Base-by-base conservation (phyloP, 768 basidiomycete species). In the Hygrophorus pudorinus region DNA sequence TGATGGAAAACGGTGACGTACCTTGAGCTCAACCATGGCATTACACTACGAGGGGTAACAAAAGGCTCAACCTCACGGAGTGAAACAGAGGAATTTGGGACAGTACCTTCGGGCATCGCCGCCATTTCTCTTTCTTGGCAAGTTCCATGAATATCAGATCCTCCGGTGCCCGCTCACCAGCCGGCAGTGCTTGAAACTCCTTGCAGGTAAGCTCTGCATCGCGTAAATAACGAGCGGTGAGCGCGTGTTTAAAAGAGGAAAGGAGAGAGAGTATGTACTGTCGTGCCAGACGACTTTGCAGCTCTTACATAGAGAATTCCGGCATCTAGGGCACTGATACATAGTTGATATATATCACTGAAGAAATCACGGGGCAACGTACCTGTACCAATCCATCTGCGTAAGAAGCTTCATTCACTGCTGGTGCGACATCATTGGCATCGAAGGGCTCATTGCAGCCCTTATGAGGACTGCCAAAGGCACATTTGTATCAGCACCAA, bases 1-100 rank as follows among this genome's bases (percentile, higher is more conserved):
- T 11, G 1, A 6, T 30, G 10, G 12, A 33, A 27, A 20, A 33
- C 40, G 18, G 27, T 28, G 2, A 50, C 57, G 37, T 45, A 64
- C 65, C 65, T 66, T 44, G 54, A 55, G 38, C 37, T 55, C 54
- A 9, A 55, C 54, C 54, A 55, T 55, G 1, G 54, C 52, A 5
- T 42, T 47, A 28, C 54, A 55, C 51, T 53, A n/a, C 17, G 7
- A 43, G 17, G 12, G 16, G 9, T 1, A 40, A 17, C n/a, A n/a
- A n/a, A n/a, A n/a, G n/a, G 20, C 29, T 16, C n/a, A 14, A 41
- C 41, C 13, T 13, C 1, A 21, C 1, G 13, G n/a, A 21, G 5
- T 28, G 16, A 2, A 9, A 16, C 39, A 6, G 7, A 37, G 13
- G 2, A 28, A 31, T 6, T 6, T 39, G 21, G 2, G 16, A 28